A percentile compares a stretch with the other conserved stretches of the same genome.
Conservation (phyloP, 2,329 filamentous ascomycete genomes). For the Fusarium redolens region DNA sequence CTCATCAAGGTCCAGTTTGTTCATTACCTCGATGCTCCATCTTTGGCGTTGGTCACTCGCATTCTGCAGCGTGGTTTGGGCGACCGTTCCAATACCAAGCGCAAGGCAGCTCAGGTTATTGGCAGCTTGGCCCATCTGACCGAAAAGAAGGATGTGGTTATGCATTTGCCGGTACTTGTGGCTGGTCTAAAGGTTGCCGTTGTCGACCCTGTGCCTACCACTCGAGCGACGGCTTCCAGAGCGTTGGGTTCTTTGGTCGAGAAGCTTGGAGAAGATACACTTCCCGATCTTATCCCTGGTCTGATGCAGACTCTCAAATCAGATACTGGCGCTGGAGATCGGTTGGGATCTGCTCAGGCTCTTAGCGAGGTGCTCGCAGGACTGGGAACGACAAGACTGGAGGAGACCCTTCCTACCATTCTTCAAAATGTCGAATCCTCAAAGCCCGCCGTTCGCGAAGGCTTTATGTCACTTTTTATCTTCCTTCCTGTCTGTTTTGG, state of each 20-base stretch:
- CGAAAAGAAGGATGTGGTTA: constrained; percentile 91
- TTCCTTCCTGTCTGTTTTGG: constrained; percentile 99
- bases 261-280: constrained; percentile 95
- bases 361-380: constrained; percentile 96
- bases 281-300: constrained; percentile 96
- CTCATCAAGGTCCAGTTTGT: constrained; percentile 99
- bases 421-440: constrained; percentile 94
- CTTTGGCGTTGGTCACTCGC: constrained; percentile 91
- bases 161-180: constrained; percentile 91
- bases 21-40: constrained; percentile 97
- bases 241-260: constrained; percentile 96
- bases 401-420: constrained; percentile 96
- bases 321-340: constrained; percentile 94
- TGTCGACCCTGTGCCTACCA: constrained; percentile 96
- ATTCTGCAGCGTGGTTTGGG: constrained; percentile 93
- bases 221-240: constrained; percentile 94
- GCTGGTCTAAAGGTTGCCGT: constrained; percentile 89
- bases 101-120: constrained; percentile 97
- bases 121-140: constrained; percentile 97
- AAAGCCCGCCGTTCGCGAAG: constrained; percentile 91
- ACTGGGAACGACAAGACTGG: constrained; percentile 88
- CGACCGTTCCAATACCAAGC: constrained; percentile 93
- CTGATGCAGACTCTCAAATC: constrained; percentile 98
- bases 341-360: constrained; percentile 94
- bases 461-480: constrained; percentile 99